These are phyloP conservation scores for Cutaneotrichosporon curvatum DNA, from an alignment of 1,284 basidiomycete species.

Conservation along the genomic window DNA sequence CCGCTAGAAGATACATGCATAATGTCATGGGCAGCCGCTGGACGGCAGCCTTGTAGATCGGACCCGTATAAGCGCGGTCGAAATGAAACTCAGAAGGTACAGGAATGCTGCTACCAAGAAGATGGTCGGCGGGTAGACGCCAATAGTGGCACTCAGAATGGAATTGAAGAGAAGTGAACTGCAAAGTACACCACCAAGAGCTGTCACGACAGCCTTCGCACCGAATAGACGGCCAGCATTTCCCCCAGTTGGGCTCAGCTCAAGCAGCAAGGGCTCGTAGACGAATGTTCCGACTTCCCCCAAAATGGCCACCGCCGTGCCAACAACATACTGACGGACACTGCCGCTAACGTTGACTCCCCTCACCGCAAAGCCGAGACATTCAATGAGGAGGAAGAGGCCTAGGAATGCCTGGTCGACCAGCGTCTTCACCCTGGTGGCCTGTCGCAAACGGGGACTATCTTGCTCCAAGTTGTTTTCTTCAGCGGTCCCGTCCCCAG, in stretches of 20 bases:
- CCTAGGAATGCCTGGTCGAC: too few species aligned
- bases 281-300: slow-evolving; percentile 38
- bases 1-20: too few species aligned
- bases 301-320: slow-evolving; percentile 34
- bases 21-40: too few species aligned
- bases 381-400: not conserved
- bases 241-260: slow-evolving; percentile 31
- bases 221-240: slow-evolving; percentile 44
- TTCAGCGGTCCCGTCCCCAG: too few species aligned
- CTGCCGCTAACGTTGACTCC: not conserved
- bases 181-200: slow-evolving; percentile 34
- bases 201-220: slow-evolving; percentile 37
- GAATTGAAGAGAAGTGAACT: slow-evolving; percentile 38
- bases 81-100: too few species aligned
- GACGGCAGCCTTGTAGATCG: too few species aligned
- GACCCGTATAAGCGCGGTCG: too few species aligned
- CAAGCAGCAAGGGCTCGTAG: slow-evolving; percentile 33
- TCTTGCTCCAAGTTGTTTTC: too few species aligned
- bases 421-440: too few species aligned
- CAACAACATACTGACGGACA: slow-evolving; percentile 29
- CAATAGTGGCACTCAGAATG: slow-evolving; percentile 36
- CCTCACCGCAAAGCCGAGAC: not conserved
- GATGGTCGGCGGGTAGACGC: slow-evolving; percentile 34
- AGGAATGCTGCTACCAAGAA: slow-evolving; percentile 27
- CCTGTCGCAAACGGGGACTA: too few species aligned